Evolutionary conservation across 306 rosid species (phyloP), one percentile per base, ranked within the genome.

Genomic region (Casuarina glauca): DNA sequence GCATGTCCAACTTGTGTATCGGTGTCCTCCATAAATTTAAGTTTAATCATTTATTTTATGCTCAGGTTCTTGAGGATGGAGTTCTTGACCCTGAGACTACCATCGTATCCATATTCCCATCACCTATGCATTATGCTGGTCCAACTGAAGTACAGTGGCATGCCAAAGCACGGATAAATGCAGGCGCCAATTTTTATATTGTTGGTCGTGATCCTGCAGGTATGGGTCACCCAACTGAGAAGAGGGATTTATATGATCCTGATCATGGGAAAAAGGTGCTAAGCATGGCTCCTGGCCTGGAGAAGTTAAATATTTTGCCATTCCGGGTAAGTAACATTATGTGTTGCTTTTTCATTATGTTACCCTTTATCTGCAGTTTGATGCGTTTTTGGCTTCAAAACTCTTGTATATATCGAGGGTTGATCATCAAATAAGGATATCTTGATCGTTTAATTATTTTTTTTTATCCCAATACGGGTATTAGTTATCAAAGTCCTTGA

Each of bases 101-200:
- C 62, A 84, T 95, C 49, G 97, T 95, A 32, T 84, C 98, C 42
- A 95, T 95, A 83, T 95, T 93, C 78, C 98, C 99, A 3, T 95
- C 99, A 45, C 99, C 99, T 20, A 95, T 95, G 99, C 98, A 93
- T 82, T 95, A 95, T 76, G 99, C 98, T 0, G 97, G 99, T 36
- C 99, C 99, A 76, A 95, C 99, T 66, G 99, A 95, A 84, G 99
- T 95, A 36, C 99, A 95, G 76, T 95, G 99, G 99, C 99, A 93
- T 76, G 99, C 98, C 38, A 95, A 95, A 83, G 98, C 99, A 51
- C 77, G 99, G 72, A 89, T 95, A 79, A 93, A 95, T 62, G 99
- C 97, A 26, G 99, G 99, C 10, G 97, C 99, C 50, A 95, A 93
- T 86, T 95, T 95, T 83, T 95, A 95, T 72, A 95, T 95, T 26